Base-by-base conservation (phyloP, 169 alveolate species). In the Cryptosporidium xiaoi region DNA sequence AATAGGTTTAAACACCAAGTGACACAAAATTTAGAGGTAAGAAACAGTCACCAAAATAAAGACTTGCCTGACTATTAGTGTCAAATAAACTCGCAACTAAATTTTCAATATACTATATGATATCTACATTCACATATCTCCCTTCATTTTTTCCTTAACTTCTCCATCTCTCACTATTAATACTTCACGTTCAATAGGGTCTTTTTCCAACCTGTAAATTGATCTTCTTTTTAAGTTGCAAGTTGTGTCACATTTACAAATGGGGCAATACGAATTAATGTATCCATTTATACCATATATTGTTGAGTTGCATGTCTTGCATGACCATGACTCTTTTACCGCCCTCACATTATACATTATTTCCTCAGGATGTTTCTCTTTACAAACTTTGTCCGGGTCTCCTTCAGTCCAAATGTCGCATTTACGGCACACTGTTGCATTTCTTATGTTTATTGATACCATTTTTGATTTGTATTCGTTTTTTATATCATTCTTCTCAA, bases 331-430 rank as follows among this genome's bases (percentile, higher is more conserved):
- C 51, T 77, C 71, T n/a, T 77, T 77, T 62, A 60, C 15, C 33
- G 87, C 87, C 15, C 3, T 62, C 18, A 36, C 46, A 46, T 77
- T 77, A 27, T 16, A 77, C 15, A 77, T 40, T 3, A 77, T 18
- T 10, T 46, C 50, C 18, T 77, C 87, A 8, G 69, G 77, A 60
- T 77, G 87, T 7, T 77, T 62, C 1, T 77, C 33, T 62, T 62
- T 55, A 40, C 87, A 77, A 29, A 48, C 27, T 6, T 7, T 33
- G 55, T 77, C 58, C 5, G 64, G 58, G 15, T 0, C 24, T 24
- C 77, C 65, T 50, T 77, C 87, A 27, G 87, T 60, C 87, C 87
- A 77, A 60, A 62, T 77, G 20, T 66, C 51, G 53, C 87, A 77
- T 44, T 46, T 77, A 0, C 24, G 27, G 31, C 87, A 77, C 12